Evolutionary conservation across 345 rosid species (phyloP), one percentile per base, ranked within the genome.

Genomic region (Syzygium aqueum): DNA sequence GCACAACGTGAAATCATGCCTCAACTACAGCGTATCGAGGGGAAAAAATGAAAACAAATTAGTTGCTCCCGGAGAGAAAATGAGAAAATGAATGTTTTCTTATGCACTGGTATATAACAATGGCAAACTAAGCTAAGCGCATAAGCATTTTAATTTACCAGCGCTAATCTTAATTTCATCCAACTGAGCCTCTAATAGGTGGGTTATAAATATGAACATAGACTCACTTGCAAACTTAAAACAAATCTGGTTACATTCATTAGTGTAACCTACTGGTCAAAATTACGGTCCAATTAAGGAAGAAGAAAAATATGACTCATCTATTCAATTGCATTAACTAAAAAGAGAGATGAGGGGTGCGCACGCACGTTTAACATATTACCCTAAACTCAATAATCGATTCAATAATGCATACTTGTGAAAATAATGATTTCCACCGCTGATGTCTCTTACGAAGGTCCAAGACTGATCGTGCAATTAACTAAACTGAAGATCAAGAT

Each of bases 1-100:
- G 86, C 98, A 96, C 92, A 97, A 85, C 84, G 95, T 94, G 92
- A 92, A 94, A 78, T 97, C 98, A 86, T 91, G 93, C 90, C 99
- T 94, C 91, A 95, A 19, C 80, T 73, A 19, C 80, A 33, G 80
- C 46, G 12, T 33, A 17, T 33, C 13, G 37, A 67, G 49, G 80
- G 80, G 49, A 19, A 73, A 73, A 10, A 2, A 21, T 33, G 17
- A 33, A 21, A 73, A 19, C 80, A 73, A 73, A 73, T 33, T 73
- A 73, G 49, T 73, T 37, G 80, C 65, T 43, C 22, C 56, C 22
- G 86, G 97, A 94, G 86, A 91, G 78, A 67, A 33, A 65, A 28
- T 43, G 61, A 30, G 37, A 33, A 67, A 73, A 19, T 73, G 43
- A 73, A 73, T 37, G 49, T 73, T 19, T 37, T 37, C 8, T 73